Conservation (phyloP, 768 basidiomycete species). For the Termitomyces sp. region DNA sequence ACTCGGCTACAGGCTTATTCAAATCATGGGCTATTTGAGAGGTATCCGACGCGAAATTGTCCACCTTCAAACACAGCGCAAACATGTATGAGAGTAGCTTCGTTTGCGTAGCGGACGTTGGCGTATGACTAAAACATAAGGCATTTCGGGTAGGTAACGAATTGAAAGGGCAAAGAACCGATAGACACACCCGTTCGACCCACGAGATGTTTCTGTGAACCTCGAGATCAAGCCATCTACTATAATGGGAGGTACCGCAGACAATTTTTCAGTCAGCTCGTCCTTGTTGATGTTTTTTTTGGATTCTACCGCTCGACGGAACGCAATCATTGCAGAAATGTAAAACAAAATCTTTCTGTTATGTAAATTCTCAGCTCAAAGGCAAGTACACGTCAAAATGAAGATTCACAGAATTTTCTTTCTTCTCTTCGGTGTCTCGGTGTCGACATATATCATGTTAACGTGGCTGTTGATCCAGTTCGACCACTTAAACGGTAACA, state of each 20-base stretch:
- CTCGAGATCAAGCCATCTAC: conserved; percentile 72
- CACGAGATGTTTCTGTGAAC: conserved; percentile 76
- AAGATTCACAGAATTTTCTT: conserved; percentile 59
- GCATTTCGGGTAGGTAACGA: neutral
- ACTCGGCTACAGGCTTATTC: conserved; percentile 63
- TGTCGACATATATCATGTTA: conserved; percentile 32
- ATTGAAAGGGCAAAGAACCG: neutral
- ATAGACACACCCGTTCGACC: conserved; percentile 50
- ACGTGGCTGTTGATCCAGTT: conserved; percentile 74
- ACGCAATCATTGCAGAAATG: conserved; percentile 77
- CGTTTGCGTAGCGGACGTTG: conserved; percentile 69
- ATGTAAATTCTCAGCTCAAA: neutral
- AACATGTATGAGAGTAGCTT: conserved; percentile 77
- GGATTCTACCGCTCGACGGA: conserved; percentile 45
- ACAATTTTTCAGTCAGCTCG: conserved; percentile 52
- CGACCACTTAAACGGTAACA: conserved; percentile 62
- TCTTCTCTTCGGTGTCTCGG: conserved; percentile 46
- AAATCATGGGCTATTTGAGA: conserved; percentile 71
- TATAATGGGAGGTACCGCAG: conserved; percentile 56
- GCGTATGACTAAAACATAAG: conserved; percentile 34
- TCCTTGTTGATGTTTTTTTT: conserved; percentile 44
- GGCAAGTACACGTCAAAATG: conserved; percentile 19
- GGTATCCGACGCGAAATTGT: conserved; percentile 73
- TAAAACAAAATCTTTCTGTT: conserved; percentile 73
- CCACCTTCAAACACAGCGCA: conserved; percentile 74